phyloP scores from a whole-genome alignment of 352 stramenopile species.

The Globisporangium emineosum region DNA sequence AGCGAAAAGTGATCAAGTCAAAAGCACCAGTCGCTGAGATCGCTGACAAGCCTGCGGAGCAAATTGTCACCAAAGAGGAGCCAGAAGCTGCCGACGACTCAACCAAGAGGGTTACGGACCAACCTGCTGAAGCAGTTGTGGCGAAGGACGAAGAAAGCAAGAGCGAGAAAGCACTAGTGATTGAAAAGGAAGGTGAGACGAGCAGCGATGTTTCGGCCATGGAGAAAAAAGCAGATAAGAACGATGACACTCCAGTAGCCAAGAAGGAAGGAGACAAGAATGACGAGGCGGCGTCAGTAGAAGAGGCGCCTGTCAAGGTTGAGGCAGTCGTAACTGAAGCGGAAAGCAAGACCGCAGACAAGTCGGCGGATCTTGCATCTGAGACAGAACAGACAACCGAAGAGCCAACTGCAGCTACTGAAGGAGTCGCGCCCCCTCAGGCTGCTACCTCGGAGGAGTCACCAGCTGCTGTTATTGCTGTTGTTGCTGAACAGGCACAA shows the following conservation, averaged over 20 bases:
- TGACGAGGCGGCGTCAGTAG: background rate
- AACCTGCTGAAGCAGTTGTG: background rate
- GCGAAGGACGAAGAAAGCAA: slow-evolving; percentile 12
- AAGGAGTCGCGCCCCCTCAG: slow-evolving; percentile 1
- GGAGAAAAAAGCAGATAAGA: background rate
- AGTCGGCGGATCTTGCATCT: background rate
- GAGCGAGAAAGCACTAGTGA: background rate
- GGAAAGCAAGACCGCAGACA: background rate
- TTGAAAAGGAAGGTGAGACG: background rate
- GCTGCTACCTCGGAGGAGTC: background rate
- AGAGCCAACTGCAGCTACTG: background rate
- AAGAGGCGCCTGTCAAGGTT: background rate
- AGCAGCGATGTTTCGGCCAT: background rate
- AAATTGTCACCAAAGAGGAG: slow-evolving; percentile 1
- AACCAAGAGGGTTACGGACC: background rate
- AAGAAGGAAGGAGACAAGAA: background rate
- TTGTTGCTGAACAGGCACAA: background rate
- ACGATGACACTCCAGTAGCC: background rate
- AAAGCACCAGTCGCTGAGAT: slow-evolving; percentile 1
- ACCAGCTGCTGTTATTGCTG: background rate
- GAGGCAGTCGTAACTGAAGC: background rate
- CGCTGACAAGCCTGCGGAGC: background rate
- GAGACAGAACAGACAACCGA: background rate
- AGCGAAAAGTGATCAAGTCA: slow-evolving; percentile 18
- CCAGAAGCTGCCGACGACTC: background rate